Percentiles rank a stretch among this genome's conserved stretches.
Conservation (phyloP, 2,329 filamentous ascomycete species). For the Davidsoniella eucalypti region DNA sequence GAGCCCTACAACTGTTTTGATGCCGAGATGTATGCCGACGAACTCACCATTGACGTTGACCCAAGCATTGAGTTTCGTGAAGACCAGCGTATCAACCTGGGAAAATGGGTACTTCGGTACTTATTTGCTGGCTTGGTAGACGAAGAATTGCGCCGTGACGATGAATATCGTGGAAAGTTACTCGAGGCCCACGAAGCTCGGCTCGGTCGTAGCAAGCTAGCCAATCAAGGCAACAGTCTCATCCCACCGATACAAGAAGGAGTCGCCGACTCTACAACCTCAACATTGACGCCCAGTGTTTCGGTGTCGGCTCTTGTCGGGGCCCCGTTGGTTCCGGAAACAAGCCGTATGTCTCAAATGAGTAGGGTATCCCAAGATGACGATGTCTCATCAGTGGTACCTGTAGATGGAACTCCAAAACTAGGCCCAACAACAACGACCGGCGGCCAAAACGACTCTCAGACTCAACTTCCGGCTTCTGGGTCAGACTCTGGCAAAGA, state of each 20-base stretch:
- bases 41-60: constrained; percentile 56
- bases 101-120: constrained; percentile 90
- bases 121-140: constrained; percentile 80
- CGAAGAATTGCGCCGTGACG: constrained; percentile 75
- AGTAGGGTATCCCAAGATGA: constrained; percentile 47
- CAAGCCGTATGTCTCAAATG: constrained; percentile 28
- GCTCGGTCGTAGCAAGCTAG: constrained; percentile 30
- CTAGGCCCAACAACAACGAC: constrained; percentile 23
- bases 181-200: constrained; percentile 46
- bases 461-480: constrained; percentile 16
- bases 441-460: neutral
- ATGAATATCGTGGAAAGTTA: constrained; percentile 51
- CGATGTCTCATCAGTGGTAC: constrained; percentile 59
- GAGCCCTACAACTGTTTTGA: constrained; percentile 96
- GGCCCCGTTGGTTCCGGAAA: constrained; percentile 18
- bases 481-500: constrained; percentile 32
- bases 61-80: constrained; percentile 58
- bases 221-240: constrained; percentile 6
- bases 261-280: neutral
- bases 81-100: constrained; percentile 91
- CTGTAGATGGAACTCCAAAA: constrained; percentile 28
- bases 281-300: neutral
- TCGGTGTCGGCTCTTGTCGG: neutral
- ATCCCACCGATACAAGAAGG: constrained; percentile 2
- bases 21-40: constrained; percentile 91